Evolutionary conservation across 1,284 basidiomycete genomes (phyloP), one percentile per base, ranked within the genome.

Genomic region (Farysia itapuensis): DNA sequence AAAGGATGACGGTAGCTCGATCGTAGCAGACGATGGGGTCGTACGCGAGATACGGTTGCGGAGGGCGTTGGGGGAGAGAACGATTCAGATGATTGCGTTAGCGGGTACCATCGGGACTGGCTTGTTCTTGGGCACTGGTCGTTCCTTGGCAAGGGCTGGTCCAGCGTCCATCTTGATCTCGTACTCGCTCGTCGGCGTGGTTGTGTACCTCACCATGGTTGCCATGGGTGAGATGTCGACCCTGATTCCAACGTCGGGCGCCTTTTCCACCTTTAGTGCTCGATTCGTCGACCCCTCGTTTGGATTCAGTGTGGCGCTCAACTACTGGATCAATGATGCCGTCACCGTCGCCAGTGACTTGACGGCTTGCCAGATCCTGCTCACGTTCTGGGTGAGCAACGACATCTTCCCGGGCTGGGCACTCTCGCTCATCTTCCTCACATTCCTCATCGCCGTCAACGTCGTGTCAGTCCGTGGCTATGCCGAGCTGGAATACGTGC

Each of bases 381-480:
- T 59, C 32, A 32, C 41, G 36, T 67, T 52, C 50, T 63, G 61
- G 60, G 48, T 46, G 12, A 33, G 39, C 1, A 31, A 46, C 25
- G 43, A 60, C 18, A 37, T 33, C 22, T 53, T 64, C 21, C 49
- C 56, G 11, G 44, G 48, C 25, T 58, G 43, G 33, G 54, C 56
- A 5, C 47, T 58, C 14, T 47, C 51, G 22, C 49, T 52, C 24
- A 50, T 83, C 40, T 81, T 82, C 59, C 80, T 79, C 73, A 34
- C 79, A 7, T 77, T 80, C 39, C 23, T 57, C 30, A 41, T 59
- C 32, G 31, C 41, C 2, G 52, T 64, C 43, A 67, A 67, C 40
- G 43, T 67, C 28, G 33, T 61, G 59, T 86, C 86, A 51, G 86
- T 88, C 46, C 67, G 74, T 45, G 84, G 81, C 71, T 86, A 86